These are phyloP conservation scores for Debaryomyces udenii DNA, from an alignment of 1,139 yeast species.

Conservation along the genomic window DNA sequence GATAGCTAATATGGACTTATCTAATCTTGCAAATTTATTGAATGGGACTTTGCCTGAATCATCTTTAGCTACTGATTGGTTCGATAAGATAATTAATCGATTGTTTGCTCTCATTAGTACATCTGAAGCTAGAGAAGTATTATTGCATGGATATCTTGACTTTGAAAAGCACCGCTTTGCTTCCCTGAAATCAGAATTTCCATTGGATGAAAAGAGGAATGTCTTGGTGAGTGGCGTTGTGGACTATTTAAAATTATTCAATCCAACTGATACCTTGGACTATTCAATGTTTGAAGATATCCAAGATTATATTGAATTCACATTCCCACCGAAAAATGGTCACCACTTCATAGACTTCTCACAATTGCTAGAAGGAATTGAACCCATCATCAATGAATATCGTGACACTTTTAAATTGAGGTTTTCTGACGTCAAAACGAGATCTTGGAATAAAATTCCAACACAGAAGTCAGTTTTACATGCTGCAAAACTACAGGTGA, in stretches of 20 bases:
- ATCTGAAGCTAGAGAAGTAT: constrained; percentile 63
- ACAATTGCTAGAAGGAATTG: constrained; percentile 21
- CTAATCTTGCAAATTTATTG: constrained; percentile 3
- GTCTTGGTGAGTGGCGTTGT: constrained; percentile 64
- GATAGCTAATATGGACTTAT: constrained; percentile 5
- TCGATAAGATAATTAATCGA: constrained; percentile 33
- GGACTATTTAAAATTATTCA: constrained; percentile 49
- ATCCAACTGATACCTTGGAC: constrained; percentile 19
- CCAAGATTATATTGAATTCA: constrained; percentile 15
- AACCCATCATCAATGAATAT: constrained; percentile 21
- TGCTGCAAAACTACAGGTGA: constrained; percentile 58
- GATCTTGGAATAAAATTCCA: constrained; percentile 47
- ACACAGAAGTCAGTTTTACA: constrained; percentile 47
- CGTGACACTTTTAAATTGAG: constrained; percentile 22
- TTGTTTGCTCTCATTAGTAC: constrained; percentile 40
- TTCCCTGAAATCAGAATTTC: constrained; percentile 14
- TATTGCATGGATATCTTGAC: constrained; percentile 57
- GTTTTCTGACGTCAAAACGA: constrained; percentile 63
- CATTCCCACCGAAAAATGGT: constrained; percentile 13
- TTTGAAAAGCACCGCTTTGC: constrained; percentile 28
- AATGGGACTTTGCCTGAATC: constrained; percentile 21
- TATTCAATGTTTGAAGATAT: constrained; percentile 30
- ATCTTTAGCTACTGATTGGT: constrained; percentile 36
- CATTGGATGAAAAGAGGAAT: constrained; percentile 19
- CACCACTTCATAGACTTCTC: constrained; percentile 25